Evolutionary conservation across 768 basidiomycete species (phyloP).

Genomic region (Boletus tomentosulus): DNA sequence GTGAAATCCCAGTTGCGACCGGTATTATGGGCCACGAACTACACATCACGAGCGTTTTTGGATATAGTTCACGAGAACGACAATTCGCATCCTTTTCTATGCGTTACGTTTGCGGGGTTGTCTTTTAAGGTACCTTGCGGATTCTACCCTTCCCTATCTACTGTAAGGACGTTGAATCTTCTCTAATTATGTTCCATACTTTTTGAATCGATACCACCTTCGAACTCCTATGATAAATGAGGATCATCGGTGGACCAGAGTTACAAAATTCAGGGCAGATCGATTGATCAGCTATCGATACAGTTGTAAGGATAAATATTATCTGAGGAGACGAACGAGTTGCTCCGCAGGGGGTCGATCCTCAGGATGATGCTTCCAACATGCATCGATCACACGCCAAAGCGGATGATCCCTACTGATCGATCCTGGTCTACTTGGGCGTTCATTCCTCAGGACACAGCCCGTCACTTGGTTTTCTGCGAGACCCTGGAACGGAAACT

Average conservation of each 20-base stretch:
- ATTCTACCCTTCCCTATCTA: conserved; percentile 16
- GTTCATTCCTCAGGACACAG: neutral
- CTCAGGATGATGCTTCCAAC: conserved; percentile 9
- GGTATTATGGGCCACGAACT: neutral
- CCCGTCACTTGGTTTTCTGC: neutral
- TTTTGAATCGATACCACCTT: conserved; percentile 6
- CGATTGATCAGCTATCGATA: neutral
- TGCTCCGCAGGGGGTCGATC: conserved; percentile 12
- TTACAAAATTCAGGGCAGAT: neutral
- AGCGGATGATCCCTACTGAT: conserved; percentile 6
- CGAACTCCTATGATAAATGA: neutral
- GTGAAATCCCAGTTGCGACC: conserved; percentile 29
- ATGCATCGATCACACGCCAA: conserved; percentile 9
- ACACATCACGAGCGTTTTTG: conserved; percentile 3
- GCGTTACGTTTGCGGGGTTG: neutral
- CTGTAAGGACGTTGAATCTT: conserved; percentile 11
- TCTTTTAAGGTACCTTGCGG: neutral
- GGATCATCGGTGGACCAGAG: neutral
- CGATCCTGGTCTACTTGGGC: conserved; percentile 6
- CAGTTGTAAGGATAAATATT: neutral
- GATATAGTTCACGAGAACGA: neutral
- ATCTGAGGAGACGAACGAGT: neutral
- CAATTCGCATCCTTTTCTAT: neutral
- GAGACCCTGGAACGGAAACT: conserved; percentile 8
- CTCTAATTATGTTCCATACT: conserved; percentile 16